Conservation (phyloP, 306 rosid genomes). For the Prunus davidiana region DNA sequence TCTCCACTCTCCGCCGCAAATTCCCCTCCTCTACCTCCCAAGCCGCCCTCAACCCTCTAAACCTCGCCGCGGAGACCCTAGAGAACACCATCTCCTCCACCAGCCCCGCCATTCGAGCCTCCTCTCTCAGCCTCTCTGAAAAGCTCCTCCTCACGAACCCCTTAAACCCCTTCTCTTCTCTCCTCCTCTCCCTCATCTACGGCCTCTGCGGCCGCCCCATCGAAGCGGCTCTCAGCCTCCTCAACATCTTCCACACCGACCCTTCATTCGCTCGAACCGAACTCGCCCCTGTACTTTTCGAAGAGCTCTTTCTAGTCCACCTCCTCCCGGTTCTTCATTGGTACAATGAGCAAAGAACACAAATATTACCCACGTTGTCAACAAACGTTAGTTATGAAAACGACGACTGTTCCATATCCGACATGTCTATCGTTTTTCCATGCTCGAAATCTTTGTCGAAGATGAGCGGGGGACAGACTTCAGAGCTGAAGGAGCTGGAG, state of each 20-base stretch:
- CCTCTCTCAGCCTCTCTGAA: slow-evolving; percentile 61
- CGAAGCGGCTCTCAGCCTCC: slow-evolving; percentile 50
- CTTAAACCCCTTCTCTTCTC: slow-evolving; percentile 42
- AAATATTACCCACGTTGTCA: slow-evolving; percentile 29
- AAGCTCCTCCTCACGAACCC: slow-evolving; percentile 59
- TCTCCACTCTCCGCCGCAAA: slow-evolving; percentile 34
- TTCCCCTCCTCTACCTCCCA: slow-evolving; percentile 17
- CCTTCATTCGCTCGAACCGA: slow-evolving; percentile 67
- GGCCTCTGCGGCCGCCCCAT: slow-evolving; percentile 37
- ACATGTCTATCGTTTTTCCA: slow-evolving; percentile 36
- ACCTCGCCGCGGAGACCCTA: slow-evolving; percentile 51
- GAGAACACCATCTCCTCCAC: slow-evolving; percentile 53
- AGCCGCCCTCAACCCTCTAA: slow-evolving; percentile 41
- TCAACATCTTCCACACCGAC: slow-evolving; percentile 41
- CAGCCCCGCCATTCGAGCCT: slow-evolving; percentile 35
- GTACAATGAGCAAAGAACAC: slow-evolving; percentile 53
- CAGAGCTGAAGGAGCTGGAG: slow-evolving; percentile 65
- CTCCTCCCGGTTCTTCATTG: slow-evolving; percentile 61
- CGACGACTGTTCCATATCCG: slow-evolving; percentile 36
- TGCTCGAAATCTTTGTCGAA: slow-evolving; percentile 53
- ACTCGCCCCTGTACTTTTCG: slow-evolving; percentile 64
- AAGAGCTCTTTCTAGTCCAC: slow-evolving; percentile 59
- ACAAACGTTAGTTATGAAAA: background rate
- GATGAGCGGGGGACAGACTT: slow-evolving; percentile 63
- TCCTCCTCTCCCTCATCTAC: slow-evolving; percentile 60